Base-by-base conservation (phyloP, 1,139 yeast species). In the Entelexis sorbosivorans region DNA sequence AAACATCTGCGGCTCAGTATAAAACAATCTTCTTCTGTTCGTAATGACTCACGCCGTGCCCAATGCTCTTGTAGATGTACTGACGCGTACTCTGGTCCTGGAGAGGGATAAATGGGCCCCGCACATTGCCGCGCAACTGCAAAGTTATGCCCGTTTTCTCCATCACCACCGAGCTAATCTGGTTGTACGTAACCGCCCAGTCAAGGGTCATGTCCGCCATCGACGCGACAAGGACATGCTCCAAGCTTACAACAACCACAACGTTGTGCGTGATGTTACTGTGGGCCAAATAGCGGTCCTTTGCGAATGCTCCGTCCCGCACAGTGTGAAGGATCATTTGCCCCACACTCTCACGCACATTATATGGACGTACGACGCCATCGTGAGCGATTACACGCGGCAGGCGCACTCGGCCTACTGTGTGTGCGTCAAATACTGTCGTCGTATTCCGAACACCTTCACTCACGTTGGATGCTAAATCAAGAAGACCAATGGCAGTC, bases 361-460 rank as follows among this genome's bases (percentile, higher is more conserved):
- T 77, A 65, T 77, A 93, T 1, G 93, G 83, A 36, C 81, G 72
- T 17, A 89, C 76, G 4, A 87, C 73, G 9, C 82, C 79, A 61
- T 84, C 88, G 49, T 74, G 74, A 16, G 82, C 76, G 44, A 91
- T 74, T 59, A 74, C 80, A 48, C 98, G 71, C 1, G 98, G 93
- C 39, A 89, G 73, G 53, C 98, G 76, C 1, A 86, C 87, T 58
- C 86, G 81, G 54, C 81, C 86, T 48, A 89, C 75, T 0, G 83
- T 83, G 47, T 82, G 89, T 3, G 78, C 78, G 47, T 82, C 88
- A 64, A 88, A 83, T 2, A 86, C 91, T 0, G 96, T 86, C 0
- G 99, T 87, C 0, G 97, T 86, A 64, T 83, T 88, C 55, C 91
- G 76, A 47, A 93, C 89, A 24, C 97, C 97, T 65, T 89, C 97